Evolutionary conservation across 768 basidiomycete genomes (phyloP), one percentile per base, ranked within the genome.

Genomic region (Rhodotorula graminis): DNA sequence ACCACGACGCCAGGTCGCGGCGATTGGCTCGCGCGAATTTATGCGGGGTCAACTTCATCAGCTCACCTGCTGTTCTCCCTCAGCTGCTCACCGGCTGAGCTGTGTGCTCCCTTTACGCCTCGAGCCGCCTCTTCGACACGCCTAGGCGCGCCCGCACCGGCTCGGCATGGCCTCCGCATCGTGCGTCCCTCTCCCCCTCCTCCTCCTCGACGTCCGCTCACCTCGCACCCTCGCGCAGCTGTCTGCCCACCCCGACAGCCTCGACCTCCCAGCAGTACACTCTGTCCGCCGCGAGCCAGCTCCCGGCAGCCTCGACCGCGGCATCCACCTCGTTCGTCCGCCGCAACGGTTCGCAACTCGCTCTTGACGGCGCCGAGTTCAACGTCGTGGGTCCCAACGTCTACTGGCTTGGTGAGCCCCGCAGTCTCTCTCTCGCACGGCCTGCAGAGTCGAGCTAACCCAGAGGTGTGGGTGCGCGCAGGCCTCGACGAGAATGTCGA

Each of bases 401-500:
- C 6, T 9, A 42, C 1, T 10, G 3, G 44, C 44, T 46, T 40
- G 57, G 37, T 37, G 37, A 4, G 37, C 9, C 5, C 37, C 4
- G 37, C n/a, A n/a, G 37, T 9, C 37, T 37, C 37, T 37, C 37
- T 37, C 37, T 37, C 37, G 37, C n/a, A 37, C 37, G 37, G 37
- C 4, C 37, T 9, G 37, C 5, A 37, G n/a, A n/a, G n/a, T n/a
- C 37, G 37, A 37, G 37, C 37, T 37, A 9, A 37, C 37, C 37
- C 68, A 63, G 60, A 70, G 27, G 31, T 3, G 31, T 27, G 1
- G n/a, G n/a, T 5, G 15, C 9, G 10, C 2, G 49, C 70, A 75
- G 74, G 77, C 0, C 73, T 79, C 7, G 78, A 79, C 40, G 78
- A 79, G 70, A 79, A 79, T 46, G 77, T 76, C 49, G 56, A 53